Evolutionary conservation across 352 stramenopile genomes (phyloP).

Genomic region (Phytophthora megakarya): DNA sequence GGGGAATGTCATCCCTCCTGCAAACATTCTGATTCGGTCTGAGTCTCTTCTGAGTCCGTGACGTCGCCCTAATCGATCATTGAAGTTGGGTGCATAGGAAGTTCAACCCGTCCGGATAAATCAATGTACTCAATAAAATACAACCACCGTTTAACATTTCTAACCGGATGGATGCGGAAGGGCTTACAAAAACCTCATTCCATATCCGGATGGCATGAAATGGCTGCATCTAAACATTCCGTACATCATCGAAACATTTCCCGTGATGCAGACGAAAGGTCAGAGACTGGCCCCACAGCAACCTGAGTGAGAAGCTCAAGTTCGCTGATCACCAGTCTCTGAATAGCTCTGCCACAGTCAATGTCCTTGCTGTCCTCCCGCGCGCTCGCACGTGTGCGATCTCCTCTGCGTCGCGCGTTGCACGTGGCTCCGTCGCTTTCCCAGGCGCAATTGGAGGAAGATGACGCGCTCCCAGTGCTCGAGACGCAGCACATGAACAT

Average conservation of each 20-base stretch:
- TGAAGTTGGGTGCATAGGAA: constrained; percentile 17
- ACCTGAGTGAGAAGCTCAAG: constrained; percentile 13
- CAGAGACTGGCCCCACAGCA: neutral
- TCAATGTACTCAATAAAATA: neutral
- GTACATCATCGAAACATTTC: constrained; percentile 33
- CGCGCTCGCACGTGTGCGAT: no score
- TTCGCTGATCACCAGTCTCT: constrained; percentile 16
- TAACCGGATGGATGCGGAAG: neutral
- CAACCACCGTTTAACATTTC: neutral
- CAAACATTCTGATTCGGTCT: neutral
- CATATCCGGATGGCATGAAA: neutral
- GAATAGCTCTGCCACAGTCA: constrained; percentile 15
- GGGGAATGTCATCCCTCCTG: constrained; percentile 20
- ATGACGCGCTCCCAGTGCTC: constrained; percentile 29
- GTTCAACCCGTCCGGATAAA: constrained; percentile 1
- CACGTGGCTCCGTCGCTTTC: constrained; percentile 14
- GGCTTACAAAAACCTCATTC: neutral
- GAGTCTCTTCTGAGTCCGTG: constrained; percentile 17
- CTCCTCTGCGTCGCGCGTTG: no score
- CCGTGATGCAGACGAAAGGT: constrained; percentile 34
- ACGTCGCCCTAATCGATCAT: constrained; percentile 11
- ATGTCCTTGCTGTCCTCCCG: constrained; percentile 28
- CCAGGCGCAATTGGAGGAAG: constrained; percentile 26
- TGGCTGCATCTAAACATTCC: neutral
- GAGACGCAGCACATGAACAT: constrained; percentile 90